Evolutionary conservation across 129 eudicot genomes (phyloP).

Genomic region (Flaveria ramosissima): DNA sequence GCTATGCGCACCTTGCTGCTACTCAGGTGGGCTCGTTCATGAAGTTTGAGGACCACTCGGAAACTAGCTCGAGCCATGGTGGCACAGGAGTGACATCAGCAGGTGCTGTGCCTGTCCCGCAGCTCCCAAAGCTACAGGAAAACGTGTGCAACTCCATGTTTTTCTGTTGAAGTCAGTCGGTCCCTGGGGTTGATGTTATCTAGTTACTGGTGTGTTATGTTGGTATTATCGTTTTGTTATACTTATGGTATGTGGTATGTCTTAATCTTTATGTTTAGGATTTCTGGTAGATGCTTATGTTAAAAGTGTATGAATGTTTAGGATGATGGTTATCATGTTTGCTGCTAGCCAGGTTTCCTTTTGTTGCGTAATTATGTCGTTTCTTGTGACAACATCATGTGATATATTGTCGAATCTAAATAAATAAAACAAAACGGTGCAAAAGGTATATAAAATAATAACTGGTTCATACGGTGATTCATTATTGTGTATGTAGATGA

Average conservation of each 20-base stretch:
- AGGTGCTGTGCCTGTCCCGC: slow-evolving; percentile 48
- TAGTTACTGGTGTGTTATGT: neutral
- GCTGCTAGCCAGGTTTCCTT: neutral
- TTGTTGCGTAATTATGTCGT: neutral
- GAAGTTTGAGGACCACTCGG: slow-evolving; percentile 63
- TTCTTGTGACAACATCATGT: neutral
- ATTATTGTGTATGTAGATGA: too few species aligned
- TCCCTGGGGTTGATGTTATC: too few species aligned
- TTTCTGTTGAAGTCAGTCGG: slow-evolving; percentile 34
- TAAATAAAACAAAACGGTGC: too few species aligned
- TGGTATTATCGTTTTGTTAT: neutral
- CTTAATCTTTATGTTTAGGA: neutral
- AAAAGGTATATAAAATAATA: too few species aligned
- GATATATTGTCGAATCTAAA: too few species aligned
- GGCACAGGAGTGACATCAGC: slow-evolving; percentile 45
- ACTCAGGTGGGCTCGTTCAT: slow-evolving; percentile 61
- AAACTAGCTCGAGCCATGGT: slow-evolving; percentile 66
- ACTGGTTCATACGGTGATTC: too few species aligned
- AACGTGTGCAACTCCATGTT: slow-evolving; percentile 75
- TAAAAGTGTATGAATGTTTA: neutral
- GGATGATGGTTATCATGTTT: slow-evolving; percentile 14
- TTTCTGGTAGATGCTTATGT: slow-evolving; percentile 16
- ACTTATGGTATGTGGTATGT: neutral
- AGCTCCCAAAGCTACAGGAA: slow-evolving; percentile 60
- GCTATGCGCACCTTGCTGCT: slow-evolving; percentile 82